Base-by-base conservation (phyloP, 371 early-diverging fungal genomes). In the Mortierella sp. region DNA sequence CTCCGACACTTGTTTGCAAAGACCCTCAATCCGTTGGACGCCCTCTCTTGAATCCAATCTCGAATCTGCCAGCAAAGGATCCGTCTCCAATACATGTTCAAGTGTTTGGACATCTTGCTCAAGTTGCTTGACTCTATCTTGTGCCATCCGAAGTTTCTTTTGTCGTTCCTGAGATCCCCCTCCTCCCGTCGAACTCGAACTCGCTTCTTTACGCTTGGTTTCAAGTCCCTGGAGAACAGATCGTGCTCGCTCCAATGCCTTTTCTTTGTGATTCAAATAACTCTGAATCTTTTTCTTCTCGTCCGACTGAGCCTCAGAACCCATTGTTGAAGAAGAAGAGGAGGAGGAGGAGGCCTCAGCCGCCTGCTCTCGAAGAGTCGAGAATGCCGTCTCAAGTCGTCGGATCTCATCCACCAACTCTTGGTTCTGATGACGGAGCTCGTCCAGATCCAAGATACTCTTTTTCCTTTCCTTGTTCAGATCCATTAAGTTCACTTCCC, bases 251-350 rank as follows among this genome's bases (percentile, higher is more conserved):
- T 4, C 59, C 43, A 70, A 48, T 4, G 51, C 47, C 43, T 62
- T 62, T 23, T 75, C 70, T 7, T 69, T 65, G 21, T 61, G 25
- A 11, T 62, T 66, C 28, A 75, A 55, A 43, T 65, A 65, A 15
- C 60, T 18, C 11, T 62, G 50, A 2, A 4, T 44, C 64, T 60
- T 64, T 30, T 30, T 64, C 6, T 30, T 56, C 37, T 37, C n/a
- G n/a, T n/a, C 5, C 37, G 37, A 37, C 37, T 37, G 37, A 9
- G 37, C 37, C 9, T 37, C 53, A 4, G 26, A 19, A 12, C 26
- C 21, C 3, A 1, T 26, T 1, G 60, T n/a, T 18, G 59, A 25
- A 19, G 43, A n/a, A 21, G 3, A 15, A 19, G 66, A 57, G 1
- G 50, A 30, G 0, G 26, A 26, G 2, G 66, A 21, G 12, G 59